Percentiles rank a stretch among this genome's conserved stretches.
Evolutionary conservation across 1,284 basidiomycete species (phyloP).

Genomic region (Nidula niveotomentosa): DNA sequence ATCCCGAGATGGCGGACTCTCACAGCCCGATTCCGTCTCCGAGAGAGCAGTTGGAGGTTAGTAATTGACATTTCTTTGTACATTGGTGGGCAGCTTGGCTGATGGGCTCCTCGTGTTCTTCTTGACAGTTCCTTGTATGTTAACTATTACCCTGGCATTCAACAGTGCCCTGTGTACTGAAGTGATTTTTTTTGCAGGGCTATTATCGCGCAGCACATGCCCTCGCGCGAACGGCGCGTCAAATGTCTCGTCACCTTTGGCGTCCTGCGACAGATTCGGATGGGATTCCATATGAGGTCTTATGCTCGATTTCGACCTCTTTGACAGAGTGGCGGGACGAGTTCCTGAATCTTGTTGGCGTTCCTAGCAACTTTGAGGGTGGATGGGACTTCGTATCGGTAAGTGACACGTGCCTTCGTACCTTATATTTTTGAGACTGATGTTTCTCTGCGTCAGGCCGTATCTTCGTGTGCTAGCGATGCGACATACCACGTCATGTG

Average conservation of each 20-base stretch:
- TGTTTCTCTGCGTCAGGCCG: conserved; percentile 23
- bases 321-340: conserved; percentile 76
- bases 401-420: conserved; percentile 23
- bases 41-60: conserved; percentile 74
- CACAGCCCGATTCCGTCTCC: conserved; percentile 56
- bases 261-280: conserved; percentile 70
- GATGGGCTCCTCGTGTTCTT: neutral
- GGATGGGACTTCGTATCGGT: conserved; percentile 92
- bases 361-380: conserved; percentile 79
- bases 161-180: neutral
- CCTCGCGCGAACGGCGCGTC: conserved; percentile 76
- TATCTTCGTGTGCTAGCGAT: conserved; percentile 74
- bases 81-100: too few relatives aligned
- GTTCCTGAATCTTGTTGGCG: conserved; percentile 77
- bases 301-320: conserved; percentile 58
- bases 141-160: neutral
- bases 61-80: conserved; percentile 5
- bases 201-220: conserved; percentile 80
- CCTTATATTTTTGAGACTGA: conserved; percentile 1
- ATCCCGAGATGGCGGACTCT: conserved; percentile 45
- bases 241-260: conserved; percentile 80
- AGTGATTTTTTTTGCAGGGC: conserved; percentile 45
- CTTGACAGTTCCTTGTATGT: conserved; percentile 36
- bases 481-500: conserved; percentile 91
- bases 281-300: conserved; percentile 70